Base-by-base conservation (phyloP, 2,329 filamentous ascomycete genomes). In the Ophiostoma pallidulum region DNA sequence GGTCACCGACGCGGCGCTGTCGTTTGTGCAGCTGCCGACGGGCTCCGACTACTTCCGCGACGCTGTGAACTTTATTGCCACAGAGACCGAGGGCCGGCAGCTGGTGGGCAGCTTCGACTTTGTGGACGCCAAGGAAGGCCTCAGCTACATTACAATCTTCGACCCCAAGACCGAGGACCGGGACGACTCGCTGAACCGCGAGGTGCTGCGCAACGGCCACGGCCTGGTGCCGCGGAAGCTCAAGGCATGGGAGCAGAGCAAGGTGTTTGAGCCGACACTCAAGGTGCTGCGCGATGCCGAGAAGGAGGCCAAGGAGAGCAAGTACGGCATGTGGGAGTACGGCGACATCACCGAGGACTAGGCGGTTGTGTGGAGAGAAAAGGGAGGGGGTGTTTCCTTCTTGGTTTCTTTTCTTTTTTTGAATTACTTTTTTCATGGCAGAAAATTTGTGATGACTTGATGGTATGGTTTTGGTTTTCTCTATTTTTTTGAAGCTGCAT, bases 271-370 rank as follows among this genome's bases (percentile, higher is more conserved):
- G 49, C 75, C 85, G 29, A 79, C 89, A 37, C 67, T 95, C 53
- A 77, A 80, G 64, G 77, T 78, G 57, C 69, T 96, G 52, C 82
- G 78, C 60, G 76, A 84, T 64, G 77, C 84, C 44, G 84, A 94
- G 71, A 73, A 75, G 31, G 74, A 83, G 64, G 91, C 91, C 4
- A 95, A 94, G 77, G 72, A 77, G 47, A 80, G 82, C 49, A 79
- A 89, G 53, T 73, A 80, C 56, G 92, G 92, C 37, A 92, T 95
- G 77, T 98, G 91, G 90, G 92, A 98, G 75, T 98, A 97, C 66
- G 92, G 92, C 57, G 92, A 97, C 64, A 75, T 95, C 61, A 94
- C 88, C 13, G 90, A 95, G 70, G 88, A 94, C 61, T 89, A 80
- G 20, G 26, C 9, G 33, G n/a, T 28, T 12, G 19, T 26, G 3